A percentile compares a stretch with the other conserved stretches of the same genome.
Conservation (phyloP, 331 rosid species). For the Telfairia occidentalis region DNA sequence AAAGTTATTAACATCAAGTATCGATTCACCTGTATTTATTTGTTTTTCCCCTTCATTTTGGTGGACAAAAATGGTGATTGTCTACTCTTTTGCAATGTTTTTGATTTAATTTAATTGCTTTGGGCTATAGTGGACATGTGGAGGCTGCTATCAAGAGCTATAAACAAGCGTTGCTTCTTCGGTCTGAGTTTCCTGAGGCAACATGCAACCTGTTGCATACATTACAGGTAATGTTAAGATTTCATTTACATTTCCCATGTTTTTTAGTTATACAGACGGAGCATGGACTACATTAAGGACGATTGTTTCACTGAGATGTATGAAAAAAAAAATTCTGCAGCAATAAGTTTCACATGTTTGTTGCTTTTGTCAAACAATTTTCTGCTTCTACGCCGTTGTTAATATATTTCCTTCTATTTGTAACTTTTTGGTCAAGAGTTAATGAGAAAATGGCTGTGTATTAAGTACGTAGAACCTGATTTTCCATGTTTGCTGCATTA, state of each 20-base stretch:
- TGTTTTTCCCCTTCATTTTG: background rate
- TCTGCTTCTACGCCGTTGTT: background rate
- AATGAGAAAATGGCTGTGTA: background rate
- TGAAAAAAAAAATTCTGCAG: no score
- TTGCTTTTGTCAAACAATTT: background rate
- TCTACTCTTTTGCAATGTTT: background rate
- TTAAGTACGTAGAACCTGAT: background rate
- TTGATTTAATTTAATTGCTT: background rate
- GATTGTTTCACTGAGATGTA: no score
- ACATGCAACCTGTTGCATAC: conserved; percentile 97
- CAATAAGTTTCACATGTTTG: background rate
- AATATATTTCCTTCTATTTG: background rate
- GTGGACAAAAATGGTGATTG: background rate
- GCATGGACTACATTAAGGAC: no score
- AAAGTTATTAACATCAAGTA: background rate
- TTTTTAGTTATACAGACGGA: background rate
- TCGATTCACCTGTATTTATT: background rate
- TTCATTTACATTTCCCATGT: background rate
- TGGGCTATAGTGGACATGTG: conserved; percentile 70
- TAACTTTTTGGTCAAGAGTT: background rate
- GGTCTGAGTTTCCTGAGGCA: conserved; percentile 95
- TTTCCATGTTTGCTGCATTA: background rate
- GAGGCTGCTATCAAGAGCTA: conserved; percentile 90
- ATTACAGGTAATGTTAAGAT: conserved; percentile 49
- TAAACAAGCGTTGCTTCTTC: conserved; percentile 66